These are phyloP conservation scores for Croton laevigatus DNA, from an alignment of 441 rosid genomes.

Conservation along the genomic window DNA sequence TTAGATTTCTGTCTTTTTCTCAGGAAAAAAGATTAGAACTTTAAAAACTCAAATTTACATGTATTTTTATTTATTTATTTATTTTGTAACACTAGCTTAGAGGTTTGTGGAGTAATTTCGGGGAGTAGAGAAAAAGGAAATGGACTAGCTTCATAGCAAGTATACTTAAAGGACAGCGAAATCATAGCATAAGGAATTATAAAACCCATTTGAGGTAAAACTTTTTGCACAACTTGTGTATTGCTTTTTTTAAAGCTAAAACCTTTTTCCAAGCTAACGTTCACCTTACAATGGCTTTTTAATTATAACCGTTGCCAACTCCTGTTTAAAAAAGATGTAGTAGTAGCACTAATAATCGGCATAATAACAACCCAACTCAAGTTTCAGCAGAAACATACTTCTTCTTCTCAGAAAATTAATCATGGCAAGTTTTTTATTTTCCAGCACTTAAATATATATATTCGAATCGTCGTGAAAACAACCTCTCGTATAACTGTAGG, in stretches of 20 bases:
- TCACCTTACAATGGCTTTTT: conserved; percentile 1
- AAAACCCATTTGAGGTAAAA: conserved; percentile 17
- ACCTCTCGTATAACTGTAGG: too few species aligned
- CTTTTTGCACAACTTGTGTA: conserved; percentile 21
- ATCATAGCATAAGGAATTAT: conserved; percentile 4
- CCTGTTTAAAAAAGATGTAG: conserved; percentile 4
- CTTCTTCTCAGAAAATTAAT: not conserved
- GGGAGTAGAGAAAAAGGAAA: not conserved
- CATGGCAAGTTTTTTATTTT: not conserved
- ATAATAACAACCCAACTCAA: not conserved
- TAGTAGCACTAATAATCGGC: not conserved
- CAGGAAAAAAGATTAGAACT: too few species aligned
- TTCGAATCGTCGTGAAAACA: too few species aligned
- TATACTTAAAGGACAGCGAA: conserved; percentile 15
- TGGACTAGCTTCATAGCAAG: conserved; percentile 4
- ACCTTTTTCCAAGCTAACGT: conserved; percentile 15
- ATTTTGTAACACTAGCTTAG: not conserved
- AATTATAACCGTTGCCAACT: conserved; percentile 25
- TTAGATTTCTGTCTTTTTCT: not conserved
- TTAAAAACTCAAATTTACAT: not conserved
- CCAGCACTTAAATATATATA: not conserved
- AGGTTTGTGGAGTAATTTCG: not conserved
- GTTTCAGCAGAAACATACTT: conserved; percentile 1
- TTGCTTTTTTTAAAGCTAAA: conserved; percentile 34
- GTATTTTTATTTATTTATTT: not conserved